Evolutionary conservation across 352 stramenopile genomes (phyloP).

Genomic region (Globisporangium carolinianum): DNA sequence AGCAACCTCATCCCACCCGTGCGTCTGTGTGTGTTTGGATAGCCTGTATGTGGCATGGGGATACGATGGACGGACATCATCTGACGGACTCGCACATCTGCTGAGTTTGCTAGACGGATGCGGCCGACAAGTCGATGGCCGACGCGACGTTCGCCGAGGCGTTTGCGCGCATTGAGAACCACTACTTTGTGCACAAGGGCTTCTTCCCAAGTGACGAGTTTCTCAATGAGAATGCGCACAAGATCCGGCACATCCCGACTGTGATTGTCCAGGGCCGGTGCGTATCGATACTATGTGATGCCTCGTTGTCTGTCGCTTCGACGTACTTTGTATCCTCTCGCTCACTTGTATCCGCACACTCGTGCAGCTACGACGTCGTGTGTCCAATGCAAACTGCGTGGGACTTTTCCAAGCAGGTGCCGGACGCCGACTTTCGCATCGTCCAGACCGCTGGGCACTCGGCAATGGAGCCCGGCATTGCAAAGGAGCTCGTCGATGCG

Average conservation of each 20-base stretch:
- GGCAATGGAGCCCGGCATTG: conserved; percentile 67
- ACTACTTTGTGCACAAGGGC: conserved; percentile 89
- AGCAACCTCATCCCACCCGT: conserved; percentile 76
- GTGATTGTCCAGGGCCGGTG: conserved; percentile 88
- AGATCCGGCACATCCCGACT: conserved; percentile 89
- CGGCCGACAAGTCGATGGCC: conserved; percentile 69
- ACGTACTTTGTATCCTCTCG: neutral
- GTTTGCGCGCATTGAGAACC: conserved; percentile 91
- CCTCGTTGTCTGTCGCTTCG: neutral
- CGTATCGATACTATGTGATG: neutral
- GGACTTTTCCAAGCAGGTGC: conserved; percentile 80
- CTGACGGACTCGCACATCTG: neutral
- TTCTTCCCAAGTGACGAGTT: conserved; percentile 88
- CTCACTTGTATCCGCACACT: too few species aligned
- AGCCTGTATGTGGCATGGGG: neutral
- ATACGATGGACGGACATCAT: neutral
- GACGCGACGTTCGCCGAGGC: conserved; percentile 82
- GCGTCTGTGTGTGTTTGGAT: conserved; percentile 9
- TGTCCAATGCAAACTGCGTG: conserved; percentile 84
- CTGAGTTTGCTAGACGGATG: conserved; percentile 24
- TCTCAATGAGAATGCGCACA: conserved; percentile 84
- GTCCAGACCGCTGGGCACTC: conserved; percentile 74
- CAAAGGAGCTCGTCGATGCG: conserved; percentile 62
- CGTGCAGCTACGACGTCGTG: conserved; percentile 78
- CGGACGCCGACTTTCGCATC: conserved; percentile 61